phyloP scores from a whole-genome alignment of 2,329 filamentous ascomycete genomes.

The Talaromyces sp. region DNA sequence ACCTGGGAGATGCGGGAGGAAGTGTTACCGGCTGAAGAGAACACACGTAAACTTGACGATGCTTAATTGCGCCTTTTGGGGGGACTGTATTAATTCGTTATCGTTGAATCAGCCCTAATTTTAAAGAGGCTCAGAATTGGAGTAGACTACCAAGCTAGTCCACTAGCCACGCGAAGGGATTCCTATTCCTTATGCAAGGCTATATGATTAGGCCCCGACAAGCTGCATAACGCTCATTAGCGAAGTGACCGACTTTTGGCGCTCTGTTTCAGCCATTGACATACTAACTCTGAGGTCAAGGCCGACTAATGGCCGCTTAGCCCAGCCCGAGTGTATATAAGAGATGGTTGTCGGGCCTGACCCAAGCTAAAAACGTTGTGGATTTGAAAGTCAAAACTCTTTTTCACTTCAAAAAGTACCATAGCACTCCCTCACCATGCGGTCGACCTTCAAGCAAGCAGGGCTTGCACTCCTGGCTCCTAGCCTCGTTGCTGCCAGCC shows the following conservation, averaged over 20 bases:
- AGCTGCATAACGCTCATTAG: not conserved
- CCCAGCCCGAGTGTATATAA: not conserved
- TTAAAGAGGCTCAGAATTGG: not conserved
- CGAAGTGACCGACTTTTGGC: not conserved
- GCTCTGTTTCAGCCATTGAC: not conserved
- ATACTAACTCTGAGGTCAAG: not conserved
- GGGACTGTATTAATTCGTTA: not conserved
- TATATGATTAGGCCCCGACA: not conserved
- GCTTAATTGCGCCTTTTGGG: not conserved
- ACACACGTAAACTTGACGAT: not conserved
- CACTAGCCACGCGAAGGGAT: not conserved
- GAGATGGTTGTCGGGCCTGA: not conserved
- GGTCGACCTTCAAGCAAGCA: conserved; percentile 1
- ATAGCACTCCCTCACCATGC: not conserved
- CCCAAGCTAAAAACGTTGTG: not conserved
- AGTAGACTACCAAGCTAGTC: not conserved
- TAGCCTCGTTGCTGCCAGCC: conserved; percentile 3
- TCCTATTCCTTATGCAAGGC: not conserved
- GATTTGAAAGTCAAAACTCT: not conserved
- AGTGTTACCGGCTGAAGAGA: no score
- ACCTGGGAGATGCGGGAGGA: no score
- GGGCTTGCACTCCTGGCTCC: conserved; percentile 7
- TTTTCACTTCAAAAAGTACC: not conserved
- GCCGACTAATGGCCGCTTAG: not conserved
- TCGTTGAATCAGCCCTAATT: not conserved